Base-by-base conservation (phyloP, 2,329 filamentous ascomycete species). In the Pseudogymnoascus pannorum region DNA sequence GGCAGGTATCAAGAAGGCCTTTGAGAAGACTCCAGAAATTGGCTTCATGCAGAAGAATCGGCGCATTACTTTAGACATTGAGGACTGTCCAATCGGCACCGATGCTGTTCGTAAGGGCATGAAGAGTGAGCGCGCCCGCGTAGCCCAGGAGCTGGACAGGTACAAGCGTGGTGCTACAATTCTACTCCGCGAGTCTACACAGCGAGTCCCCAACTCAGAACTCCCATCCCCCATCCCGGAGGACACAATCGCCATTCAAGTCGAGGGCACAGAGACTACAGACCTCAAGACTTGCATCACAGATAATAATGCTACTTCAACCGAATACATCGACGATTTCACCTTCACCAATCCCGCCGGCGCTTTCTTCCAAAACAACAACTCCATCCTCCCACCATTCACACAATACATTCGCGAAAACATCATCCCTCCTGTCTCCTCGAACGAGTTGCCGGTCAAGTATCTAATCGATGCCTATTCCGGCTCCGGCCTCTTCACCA, bases 281-380 rank as follows among this genome's bases (percentile, higher is more conserved):
- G 90, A 97, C 72, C 79, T 88, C 73, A 97, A 97, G 75, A 89
- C 86, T 3, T 97, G 91, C 78, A 85, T 96, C 67, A 96, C 92
- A 3, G 87, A 97, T 76, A 84, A 86, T 73, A 96, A 93, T 66
- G 88, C 83, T 66, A 89, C 82, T 58, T 87, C 89, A 3, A 92
- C 89, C 29, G 94, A 99, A 75, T 97, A 95, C 75, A 84, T 99
- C 65, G 91, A 88, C 71, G 77, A 86, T 73, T 94, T 88, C 77
- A 79, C 87, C 71, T 96, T 99, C 77, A 87, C 87, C 73, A 97
- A 96, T 77, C 91, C 89, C 2, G 94, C 94, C 9, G 92, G 92
- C 63, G 86, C 91, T 59, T 99, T 99, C 79, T 99, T 99, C 83
- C 94, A 99, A 73, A 99, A 99, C 81, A 99, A 99, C 82, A 97